These are phyloP conservation scores for Fusarium multiceps DNA, from an alignment of 2,329 filamentous ascomycete genomes.

Conservation along the genomic window DNA sequence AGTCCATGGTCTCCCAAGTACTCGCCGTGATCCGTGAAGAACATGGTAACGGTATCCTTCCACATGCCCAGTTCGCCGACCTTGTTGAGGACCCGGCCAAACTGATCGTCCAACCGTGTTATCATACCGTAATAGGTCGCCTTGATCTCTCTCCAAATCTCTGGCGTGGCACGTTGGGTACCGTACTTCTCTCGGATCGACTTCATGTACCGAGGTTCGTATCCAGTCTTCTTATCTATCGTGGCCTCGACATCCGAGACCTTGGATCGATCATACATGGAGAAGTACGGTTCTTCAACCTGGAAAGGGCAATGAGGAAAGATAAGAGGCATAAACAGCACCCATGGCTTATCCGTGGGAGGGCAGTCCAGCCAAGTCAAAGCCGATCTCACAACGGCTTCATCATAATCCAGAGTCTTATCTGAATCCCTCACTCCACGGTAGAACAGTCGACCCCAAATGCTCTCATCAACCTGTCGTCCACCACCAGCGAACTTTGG, in stretches of 20 bases:
- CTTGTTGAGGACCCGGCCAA: slow-evolving; percentile 53
- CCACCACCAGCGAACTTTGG: slow-evolving; percentile 46
- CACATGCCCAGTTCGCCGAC: slow-evolving; percentile 51
- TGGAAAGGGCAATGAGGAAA: slow-evolving; percentile 61
- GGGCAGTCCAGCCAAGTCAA: slow-evolving; percentile 58
- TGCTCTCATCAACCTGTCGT: slow-evolving; percentile 46
- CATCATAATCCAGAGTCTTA: slow-evolving; percentile 58
- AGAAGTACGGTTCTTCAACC: slow-evolving; percentile 61
- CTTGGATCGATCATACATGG: slow-evolving; percentile 55
- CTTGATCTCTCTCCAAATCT: slow-evolving; percentile 57
- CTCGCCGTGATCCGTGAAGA: slow-evolving; percentile 60
- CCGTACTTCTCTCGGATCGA: slow-evolving; percentile 54
- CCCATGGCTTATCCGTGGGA: slow-evolving; percentile 55
- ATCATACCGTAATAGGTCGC: slow-evolving; percentile 62
- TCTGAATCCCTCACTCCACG: slow-evolving; percentile 52
- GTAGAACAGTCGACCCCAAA: slow-evolving; percentile 57
- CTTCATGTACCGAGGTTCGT: slow-evolving; percentile 57
- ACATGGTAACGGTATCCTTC: slow-evolving; percentile 56
- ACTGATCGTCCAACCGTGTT: slow-evolving; percentile 58
- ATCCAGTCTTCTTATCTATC: slow-evolving; percentile 51
- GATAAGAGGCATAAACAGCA: slow-evolving; percentile 56
- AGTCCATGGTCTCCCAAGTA: slow-evolving; percentile 60
- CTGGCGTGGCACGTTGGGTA: slow-evolving; percentile 53
- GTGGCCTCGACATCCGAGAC: slow-evolving; percentile 34
- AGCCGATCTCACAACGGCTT: slow-evolving; percentile 55